Percentiles rank a stretch among this genome's conserved stretches.
Conservation (phyloP, 169 alveolate species). For the Babesia sp. region DNA sequence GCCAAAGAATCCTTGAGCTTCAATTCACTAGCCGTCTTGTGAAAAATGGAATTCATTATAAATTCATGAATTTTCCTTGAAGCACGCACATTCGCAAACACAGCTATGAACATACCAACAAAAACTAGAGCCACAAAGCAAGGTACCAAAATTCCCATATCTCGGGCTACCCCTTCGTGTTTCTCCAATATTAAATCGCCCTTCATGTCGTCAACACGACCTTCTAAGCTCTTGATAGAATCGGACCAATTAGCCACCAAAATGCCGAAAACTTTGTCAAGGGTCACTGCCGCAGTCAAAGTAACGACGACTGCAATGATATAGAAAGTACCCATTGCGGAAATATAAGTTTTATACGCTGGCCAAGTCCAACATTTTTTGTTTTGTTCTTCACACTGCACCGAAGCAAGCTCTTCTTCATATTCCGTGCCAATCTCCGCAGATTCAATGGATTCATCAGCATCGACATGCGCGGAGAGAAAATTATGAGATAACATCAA, state of each 20-base stretch:
- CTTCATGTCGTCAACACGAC: background rate
- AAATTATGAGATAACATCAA: background rate
- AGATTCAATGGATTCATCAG: background rate
- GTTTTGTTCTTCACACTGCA: background rate
- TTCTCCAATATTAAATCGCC: background rate
- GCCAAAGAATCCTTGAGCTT: slow-evolving; percentile 21
- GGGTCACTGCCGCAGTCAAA: background rate
- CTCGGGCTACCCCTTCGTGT: slow-evolving; percentile 2
- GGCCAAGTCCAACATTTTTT: background rate
- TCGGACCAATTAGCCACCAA: slow-evolving; percentile 17
- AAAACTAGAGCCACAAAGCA: background rate
- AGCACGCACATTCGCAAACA: slow-evolving; percentile 15
- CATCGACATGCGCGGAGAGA: background rate
- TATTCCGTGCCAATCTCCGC: background rate
- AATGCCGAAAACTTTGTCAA: slow-evolving; percentile 2
- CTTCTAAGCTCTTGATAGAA: background rate
- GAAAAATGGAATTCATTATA: slow-evolving; percentile 45
- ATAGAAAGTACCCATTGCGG: slow-evolving; percentile 1
- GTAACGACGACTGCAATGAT: background rate
- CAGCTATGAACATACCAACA: slow-evolving; percentile 18
- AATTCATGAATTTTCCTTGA: slow-evolving; percentile 52
- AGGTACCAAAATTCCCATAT: background rate
- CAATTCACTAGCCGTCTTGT: slow-evolving; percentile 14
- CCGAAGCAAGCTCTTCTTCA: background rate
- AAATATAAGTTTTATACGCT: background rate